Conservation (phyloP, 306 rosid species). For the Pueraria montana region DNA sequence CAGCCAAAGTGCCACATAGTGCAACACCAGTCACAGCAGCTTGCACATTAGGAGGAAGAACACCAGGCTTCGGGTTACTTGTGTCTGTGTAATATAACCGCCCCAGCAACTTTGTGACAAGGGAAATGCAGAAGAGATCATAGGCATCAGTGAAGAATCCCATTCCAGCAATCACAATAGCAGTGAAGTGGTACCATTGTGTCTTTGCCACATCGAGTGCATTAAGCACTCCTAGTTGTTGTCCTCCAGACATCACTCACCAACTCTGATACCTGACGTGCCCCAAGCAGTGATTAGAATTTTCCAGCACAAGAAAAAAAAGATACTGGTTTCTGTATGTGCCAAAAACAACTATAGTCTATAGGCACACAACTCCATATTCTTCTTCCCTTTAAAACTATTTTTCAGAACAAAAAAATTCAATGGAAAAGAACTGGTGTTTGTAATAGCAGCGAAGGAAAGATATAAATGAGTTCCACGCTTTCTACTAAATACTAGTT, state of each 20-base stretch:
- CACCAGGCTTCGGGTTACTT: constrained; percentile 58
- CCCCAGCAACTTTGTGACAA: constrained; percentile 80
- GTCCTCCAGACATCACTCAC: constrained; percentile 56
- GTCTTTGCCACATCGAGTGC: constrained; percentile 89
- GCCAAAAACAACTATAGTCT: constrained; percentile 2
- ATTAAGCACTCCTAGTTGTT: constrained; percentile 72
- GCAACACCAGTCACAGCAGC: constrained; percentile 90
- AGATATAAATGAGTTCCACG: background rate
- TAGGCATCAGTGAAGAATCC: constrained; percentile 97
- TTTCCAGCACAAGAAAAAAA: constrained; percentile 43
- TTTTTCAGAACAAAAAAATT: background rate
- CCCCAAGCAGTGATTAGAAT: background rate
- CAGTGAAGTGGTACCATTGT: constrained; percentile 90
- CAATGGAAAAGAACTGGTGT: background rate
- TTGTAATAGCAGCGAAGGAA: constrained; percentile 5
- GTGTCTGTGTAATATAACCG: constrained; percentile 62
- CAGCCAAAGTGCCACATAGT: constrained; percentile 73
- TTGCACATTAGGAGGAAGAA: constrained; percentile 74
- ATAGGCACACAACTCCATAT: constrained; percentile 15
- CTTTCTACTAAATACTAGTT: background rate
- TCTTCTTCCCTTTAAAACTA: background rate
- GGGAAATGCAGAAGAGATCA: constrained; percentile 89
- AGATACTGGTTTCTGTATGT: background rate
- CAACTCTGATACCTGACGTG: constrained; percentile 31
- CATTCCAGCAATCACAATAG: constrained; percentile 96